phyloP scores from a whole-genome alignment of 805 yeast species.

The Candida corydali region DNA sequence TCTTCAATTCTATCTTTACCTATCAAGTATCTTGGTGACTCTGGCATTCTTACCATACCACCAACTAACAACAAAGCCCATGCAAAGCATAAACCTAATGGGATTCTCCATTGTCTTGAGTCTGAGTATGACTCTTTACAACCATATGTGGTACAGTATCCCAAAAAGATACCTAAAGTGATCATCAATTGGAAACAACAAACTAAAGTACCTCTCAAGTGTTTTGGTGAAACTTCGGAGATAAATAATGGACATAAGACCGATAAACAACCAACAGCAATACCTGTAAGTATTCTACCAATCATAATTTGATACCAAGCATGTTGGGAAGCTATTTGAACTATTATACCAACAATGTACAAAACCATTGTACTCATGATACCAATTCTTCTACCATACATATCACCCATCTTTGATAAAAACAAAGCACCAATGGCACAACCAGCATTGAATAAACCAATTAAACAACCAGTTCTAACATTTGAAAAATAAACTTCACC shows the following conservation, averaged over 20 bases:
- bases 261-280: constrained; percentile 71
- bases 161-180: constrained; percentile 67
- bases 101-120: constrained; percentile 65
- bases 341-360: constrained; percentile 55
- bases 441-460: constrained; percentile 59
- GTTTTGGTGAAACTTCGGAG: constrained; percentile 68
- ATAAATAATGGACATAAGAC: constrained; percentile 65
- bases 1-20: constrained; percentile 46
- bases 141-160: constrained; percentile 63
- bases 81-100: constrained; percentile 50
- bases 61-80: constrained; percentile 48
- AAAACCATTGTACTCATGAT: constrained; percentile 49
- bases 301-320: constrained; percentile 62
- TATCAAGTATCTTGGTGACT: constrained; percentile 62
- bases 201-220: constrained; percentile 66
- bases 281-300: constrained; percentile 66
- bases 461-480: constrained; percentile 48
- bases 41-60: constrained; percentile 61
- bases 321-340: constrained; percentile 52
- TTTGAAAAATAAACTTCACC: constrained; percentile 41
- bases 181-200: constrained; percentile 67
- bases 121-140: constrained; percentile 45
- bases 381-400: constrained; percentile 56
- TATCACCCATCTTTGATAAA: constrained; percentile 54
- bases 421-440: constrained; percentile 69